phyloP scores from a whole-genome alignment of 768 basidiomycete genomes.

The Fomitopsis pulvina region DNA sequence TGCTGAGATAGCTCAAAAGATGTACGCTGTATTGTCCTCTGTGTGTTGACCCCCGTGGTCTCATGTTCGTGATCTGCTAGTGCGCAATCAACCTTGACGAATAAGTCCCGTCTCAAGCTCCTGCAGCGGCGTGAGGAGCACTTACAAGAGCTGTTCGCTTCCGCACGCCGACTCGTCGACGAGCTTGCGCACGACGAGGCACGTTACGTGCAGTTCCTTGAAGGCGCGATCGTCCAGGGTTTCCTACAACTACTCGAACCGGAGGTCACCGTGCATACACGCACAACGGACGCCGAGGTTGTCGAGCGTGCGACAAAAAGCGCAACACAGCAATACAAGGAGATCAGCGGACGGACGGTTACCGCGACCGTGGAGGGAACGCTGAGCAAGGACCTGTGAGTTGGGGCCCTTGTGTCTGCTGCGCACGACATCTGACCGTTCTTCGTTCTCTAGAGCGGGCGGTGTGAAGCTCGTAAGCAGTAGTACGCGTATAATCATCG shows the following conservation, averaged over 20 bases:
- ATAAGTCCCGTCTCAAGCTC: conserved; percentile 88
- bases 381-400: conserved; percentile 64
- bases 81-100: conserved; percentile 92
- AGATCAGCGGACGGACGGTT: conserved; percentile 68
- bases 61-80: conserved; percentile 32
- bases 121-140: conserved; percentile 91
- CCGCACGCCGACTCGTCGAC: conserved; percentile 57
- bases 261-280: conserved; percentile 55
- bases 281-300: conserved; percentile 57
- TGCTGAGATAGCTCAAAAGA: conserved; percentile 91
- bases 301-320: conserved; percentile 56
- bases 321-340: conserved; percentile 63
- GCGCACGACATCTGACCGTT: conserved; percentile 1
- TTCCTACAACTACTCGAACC: conserved; percentile 80
- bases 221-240: conserved; percentile 81
- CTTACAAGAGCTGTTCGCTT: conserved; percentile 79
- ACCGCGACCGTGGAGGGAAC: conserved; percentile 52
- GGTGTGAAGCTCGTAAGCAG: conserved; percentile 76
- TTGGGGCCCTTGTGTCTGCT: conserved; percentile 5
- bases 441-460: conserved; percentile 53
- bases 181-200: conserved; percentile 57
- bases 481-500: conserved; percentile 73
- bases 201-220: conserved; percentile 76
- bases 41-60: background rate
- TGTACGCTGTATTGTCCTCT: conserved; percentile 48